Conservation (phyloP, 139 green algal genomes). For the Volvox reticuliferus region DNA sequence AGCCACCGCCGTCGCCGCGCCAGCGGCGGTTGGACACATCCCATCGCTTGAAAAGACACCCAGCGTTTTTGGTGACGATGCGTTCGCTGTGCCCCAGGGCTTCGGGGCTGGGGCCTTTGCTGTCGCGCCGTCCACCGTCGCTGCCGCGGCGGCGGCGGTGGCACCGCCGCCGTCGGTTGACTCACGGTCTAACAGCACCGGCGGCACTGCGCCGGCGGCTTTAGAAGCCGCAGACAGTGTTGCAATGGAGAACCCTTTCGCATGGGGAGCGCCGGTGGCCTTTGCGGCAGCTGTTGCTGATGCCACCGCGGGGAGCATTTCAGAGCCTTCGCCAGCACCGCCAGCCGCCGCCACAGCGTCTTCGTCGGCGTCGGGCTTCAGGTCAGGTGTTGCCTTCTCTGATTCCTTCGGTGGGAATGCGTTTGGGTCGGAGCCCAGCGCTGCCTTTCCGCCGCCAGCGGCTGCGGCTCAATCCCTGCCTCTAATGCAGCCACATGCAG, state of each 20-base stretch:
- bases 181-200: not conserved
- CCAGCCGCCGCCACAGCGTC: not conserved
- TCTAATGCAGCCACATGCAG: not conserved
- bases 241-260: conserved; percentile 21
- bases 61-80: not conserved
- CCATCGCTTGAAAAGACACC: not conserved
- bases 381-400: not conserved
- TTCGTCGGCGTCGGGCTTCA: not conserved
- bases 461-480: not conserved
- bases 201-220: not conserved
- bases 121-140: not conserved
- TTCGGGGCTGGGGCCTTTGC: not conserved
- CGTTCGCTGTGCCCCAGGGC: not conserved
- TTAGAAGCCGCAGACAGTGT: conserved; percentile 9
- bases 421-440: not conserved
- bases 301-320: not conserved
- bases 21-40: not conserved
- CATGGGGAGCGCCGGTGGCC: not conserved
- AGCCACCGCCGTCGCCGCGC: not conserved
- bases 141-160: not conserved
- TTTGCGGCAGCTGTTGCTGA: not conserved
- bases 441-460: not conserved
- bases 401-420: not conserved
- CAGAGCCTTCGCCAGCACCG: too few relatives aligned
- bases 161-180: not conserved